Evolutionary conservation across 176 grass and related monocot genomes (phyloP).

Genomic region (Aegilops tauschii): DNA sequence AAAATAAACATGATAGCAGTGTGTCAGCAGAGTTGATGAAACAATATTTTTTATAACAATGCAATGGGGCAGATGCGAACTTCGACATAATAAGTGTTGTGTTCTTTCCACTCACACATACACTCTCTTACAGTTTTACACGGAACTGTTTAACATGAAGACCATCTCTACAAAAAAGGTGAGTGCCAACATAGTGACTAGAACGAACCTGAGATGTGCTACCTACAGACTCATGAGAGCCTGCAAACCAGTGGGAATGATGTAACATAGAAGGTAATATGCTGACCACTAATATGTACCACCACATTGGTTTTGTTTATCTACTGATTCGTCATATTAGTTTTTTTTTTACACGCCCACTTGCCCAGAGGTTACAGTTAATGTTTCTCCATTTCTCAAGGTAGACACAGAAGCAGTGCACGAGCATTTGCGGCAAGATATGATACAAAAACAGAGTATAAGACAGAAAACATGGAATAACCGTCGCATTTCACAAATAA

Average conservation of each 20-base stretch:
- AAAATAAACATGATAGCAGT: conserved; percentile 7
- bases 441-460: background rate
- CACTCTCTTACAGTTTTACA: no score
- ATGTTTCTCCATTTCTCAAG: background rate
- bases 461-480: background rate
- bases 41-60: background rate
- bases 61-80: background rate
- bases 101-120: no score
- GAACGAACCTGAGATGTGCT: background rate
- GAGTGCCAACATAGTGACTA: background rate
- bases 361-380: background rate
- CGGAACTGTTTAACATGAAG: no score
- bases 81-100: no score
- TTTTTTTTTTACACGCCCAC: background rate
- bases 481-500: background rate
- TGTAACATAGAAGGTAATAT: background rate
- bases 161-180: background rate
- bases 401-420: background rate
- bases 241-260: background rate
- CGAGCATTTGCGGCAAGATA: background rate
- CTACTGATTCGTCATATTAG: background rate
- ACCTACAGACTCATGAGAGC: background rate
- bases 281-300: background rate
- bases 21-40: background rate
- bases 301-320: background rate